These are phyloP conservation scores for Suhomyces panamericanus DNA, from an alignment of 1,139 yeast genomes.

Conservation along the genomic window DNA sequence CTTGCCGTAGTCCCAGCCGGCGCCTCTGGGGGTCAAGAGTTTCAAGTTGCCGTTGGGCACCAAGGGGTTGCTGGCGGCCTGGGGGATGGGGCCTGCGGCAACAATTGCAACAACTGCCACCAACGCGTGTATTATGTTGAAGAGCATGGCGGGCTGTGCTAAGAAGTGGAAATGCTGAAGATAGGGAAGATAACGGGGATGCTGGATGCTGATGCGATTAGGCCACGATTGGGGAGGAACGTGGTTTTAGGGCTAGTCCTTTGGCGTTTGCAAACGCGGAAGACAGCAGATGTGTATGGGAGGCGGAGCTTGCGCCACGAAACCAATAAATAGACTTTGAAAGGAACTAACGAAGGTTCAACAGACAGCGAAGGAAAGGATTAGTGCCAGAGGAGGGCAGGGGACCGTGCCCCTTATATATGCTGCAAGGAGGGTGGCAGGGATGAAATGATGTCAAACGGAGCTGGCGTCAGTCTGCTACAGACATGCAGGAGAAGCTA, in stretches of 20 bases:
- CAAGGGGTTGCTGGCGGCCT: conserved; percentile 12
- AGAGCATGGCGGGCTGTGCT: conserved; percentile 2
- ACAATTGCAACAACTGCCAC: conserved; percentile 4
- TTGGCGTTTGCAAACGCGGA: too few species aligned
- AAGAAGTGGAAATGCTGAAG: not conserved
- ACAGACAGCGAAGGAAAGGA: not conserved
- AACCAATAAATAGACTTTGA: too few species aligned
- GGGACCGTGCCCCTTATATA: not conserved
- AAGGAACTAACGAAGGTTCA: too few species aligned
- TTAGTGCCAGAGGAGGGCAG: too few species aligned
- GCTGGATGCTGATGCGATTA: too few species aligned
- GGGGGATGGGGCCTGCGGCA: conserved; percentile 12
- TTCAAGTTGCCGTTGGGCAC: conserved; percentile 12
- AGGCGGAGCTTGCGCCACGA: too few species aligned
- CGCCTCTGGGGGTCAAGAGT: conserved; percentile 16
- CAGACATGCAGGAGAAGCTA: not conserved
- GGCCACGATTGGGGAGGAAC: too few species aligned
- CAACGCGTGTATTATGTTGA: conserved; percentile 5
- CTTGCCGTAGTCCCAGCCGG: conserved; percentile 47
- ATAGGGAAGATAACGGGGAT: too few species aligned
- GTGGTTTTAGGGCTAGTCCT: too few species aligned
- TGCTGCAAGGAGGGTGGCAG: conserved; percentile 1
- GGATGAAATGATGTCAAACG: not conserved
- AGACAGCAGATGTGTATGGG: too few species aligned
- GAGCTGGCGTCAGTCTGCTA: not conserved